Evolutionary conservation across 2,329 filamentous ascomycete species (phyloP).

Genomic region (Neopestalotiopsis sp.): DNA sequence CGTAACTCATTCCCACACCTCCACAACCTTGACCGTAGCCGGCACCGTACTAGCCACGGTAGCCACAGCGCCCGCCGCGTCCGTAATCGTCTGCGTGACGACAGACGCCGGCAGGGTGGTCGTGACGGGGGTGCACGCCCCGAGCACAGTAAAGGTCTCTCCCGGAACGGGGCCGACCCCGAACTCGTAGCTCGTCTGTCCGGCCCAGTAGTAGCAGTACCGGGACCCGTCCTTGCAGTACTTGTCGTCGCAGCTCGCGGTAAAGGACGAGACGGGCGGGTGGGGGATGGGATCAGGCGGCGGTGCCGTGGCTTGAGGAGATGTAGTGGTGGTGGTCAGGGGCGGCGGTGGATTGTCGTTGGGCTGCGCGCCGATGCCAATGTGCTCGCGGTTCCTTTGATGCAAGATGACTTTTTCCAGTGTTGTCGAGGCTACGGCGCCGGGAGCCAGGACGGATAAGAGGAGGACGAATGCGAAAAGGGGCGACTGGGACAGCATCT

Average conservation of each 20-base stretch:
- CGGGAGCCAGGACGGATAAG: neutral
- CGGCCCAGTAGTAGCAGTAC: constrained; percentile 47
- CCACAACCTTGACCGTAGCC: neutral
- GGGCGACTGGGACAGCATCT: neutral
- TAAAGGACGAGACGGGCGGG: constrained; percentile 18
- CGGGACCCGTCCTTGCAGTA: constrained; percentile 42
- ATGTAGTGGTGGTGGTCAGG: neutral
- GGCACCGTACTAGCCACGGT: constrained; percentile 1
- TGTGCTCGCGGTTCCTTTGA: neutral
- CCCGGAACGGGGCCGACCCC: constrained; percentile 42
- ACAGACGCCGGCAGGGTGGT: neutral
- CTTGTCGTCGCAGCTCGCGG: constrained; percentile 38
- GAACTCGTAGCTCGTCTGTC: constrained; percentile 41
- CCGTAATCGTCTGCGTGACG: neutral
- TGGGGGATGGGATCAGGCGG: constrained; percentile 6
- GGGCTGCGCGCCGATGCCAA: neutral
- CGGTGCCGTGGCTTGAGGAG: neutral
- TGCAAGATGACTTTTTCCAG: neutral
- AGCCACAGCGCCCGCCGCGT: neutral
- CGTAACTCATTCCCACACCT: neutral
- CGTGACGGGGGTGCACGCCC: constrained; percentile 10
- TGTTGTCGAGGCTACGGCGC: neutral
- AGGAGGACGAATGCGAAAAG: neutral
- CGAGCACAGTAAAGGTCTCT: constrained; percentile 32
- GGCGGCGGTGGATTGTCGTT: too few species aligned